Conservation (phyloP, 805 yeast species). For the Cyberlindnera euphorbiiphila region DNA sequence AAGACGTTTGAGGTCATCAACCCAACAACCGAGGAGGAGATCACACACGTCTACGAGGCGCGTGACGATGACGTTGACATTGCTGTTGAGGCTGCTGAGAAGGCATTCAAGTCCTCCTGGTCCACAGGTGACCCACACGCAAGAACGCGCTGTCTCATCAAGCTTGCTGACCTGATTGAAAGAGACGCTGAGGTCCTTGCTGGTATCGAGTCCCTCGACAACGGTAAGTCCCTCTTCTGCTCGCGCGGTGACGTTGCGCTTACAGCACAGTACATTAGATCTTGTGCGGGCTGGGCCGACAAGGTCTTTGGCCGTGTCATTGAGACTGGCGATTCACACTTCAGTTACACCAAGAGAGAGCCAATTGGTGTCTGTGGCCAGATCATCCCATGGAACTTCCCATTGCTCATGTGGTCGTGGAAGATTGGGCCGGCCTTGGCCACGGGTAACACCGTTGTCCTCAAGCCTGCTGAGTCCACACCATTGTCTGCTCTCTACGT, state of each 20-base stretch:
- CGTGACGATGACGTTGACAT: conserved; percentile 68
- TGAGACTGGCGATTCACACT: conserved; percentile 60
- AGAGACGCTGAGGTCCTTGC: conserved; percentile 71
- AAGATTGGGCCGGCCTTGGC: conserved; percentile 83
- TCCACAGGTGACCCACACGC: conserved; percentile 60
- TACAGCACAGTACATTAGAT: conserved; percentile 67
- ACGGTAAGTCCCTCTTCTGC: conserved; percentile 77
- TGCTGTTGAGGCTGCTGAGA: conserved; percentile 83
- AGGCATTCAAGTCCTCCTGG: conserved; percentile 74
- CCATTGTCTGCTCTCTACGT: conserved; percentile 77
- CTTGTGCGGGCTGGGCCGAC: conserved; percentile 82
- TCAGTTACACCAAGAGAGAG: conserved; percentile 67
- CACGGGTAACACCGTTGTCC: conserved; percentile 79
- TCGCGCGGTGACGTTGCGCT: conserved; percentile 75
- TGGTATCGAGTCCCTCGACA: conserved; percentile 80
- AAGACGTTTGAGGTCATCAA: conserved; percentile 58
- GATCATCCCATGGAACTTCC: conserved; percentile 93
- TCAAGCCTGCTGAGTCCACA: conserved; percentile 86
- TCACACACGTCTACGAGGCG: conserved; percentile 71
- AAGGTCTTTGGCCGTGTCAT: conserved; percentile 56
- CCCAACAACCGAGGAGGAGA: conserved; percentile 72
- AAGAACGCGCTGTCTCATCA: conserved; percentile 59
- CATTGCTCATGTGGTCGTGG: conserved; percentile 84
- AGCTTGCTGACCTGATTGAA: conserved; percentile 78
- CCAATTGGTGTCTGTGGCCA: conserved; percentile 89